Evolutionary conservation across 345 rosid genomes (phyloP), one percentile per base, ranked within the genome.

Genomic region (Eucalyptus viminalis): DNA sequence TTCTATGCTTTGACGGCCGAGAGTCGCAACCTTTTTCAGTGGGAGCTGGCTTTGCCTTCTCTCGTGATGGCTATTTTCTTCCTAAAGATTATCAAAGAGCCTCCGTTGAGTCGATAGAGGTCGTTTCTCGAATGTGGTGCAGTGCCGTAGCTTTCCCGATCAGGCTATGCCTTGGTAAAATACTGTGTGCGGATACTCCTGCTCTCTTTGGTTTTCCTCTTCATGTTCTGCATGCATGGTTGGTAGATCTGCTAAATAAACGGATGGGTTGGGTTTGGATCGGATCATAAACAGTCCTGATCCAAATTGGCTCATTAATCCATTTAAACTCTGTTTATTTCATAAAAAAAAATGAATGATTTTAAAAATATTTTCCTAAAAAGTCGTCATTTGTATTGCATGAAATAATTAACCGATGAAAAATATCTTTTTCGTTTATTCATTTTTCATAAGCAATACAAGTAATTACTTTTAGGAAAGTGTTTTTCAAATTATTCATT

Each of bases 231-330:
- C 34, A 29, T 29, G 72, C 72, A 62, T 14, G 72, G 34, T 29
- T 62, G 31, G 9, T 54, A 54, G 11, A 50, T 50, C 21, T 6
- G 54, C 54, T 50, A 16, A 50, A 50, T 50, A 50, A 50, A 50
- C 21, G 21, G 8, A 50, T 50, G 54, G 16, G 3, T 16, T 50
- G 54, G 8, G 21, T 51, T 51, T 16, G 58, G 25, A 54, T 54
- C 25, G 0, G 10, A 22, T 54, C 24, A 54, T 54, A 21, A 50
- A 54, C 6, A 6, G 2, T 19, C 24, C 1, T 2, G 1, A 53
- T 53, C 4, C 11, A 9, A 22, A 56, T 4, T 24, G 14, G 12
- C 6, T 1, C 29, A 56, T 56, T 56, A 56, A 24, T 24, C 29
- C 13, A 22, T 24, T 56, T 56, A 56, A 56, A 56, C 6, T 56